Conservation (phyloP, 768 basidiomycete genomes). For the Pleurotus tuber-regium region DNA sequence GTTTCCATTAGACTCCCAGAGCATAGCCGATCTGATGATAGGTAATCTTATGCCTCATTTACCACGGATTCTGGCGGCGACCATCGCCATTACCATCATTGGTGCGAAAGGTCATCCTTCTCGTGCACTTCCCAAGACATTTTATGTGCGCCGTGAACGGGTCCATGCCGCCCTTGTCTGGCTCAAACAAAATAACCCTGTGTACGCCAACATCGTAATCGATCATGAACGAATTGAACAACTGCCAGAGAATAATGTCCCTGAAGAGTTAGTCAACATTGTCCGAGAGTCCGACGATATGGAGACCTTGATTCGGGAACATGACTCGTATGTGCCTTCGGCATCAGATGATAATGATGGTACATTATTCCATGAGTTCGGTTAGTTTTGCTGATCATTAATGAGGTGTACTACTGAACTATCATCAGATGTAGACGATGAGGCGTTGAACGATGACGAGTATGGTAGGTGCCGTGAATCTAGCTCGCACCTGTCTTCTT, state of each 20-base stretch:
- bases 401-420: not conserved
- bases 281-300: not conserved
- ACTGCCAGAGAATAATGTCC: not conserved
- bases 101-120: not conserved
- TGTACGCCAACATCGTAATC: not conserved
- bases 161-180: not conserved
- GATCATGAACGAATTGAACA: not conserved
- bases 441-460: no score
- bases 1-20: conserved; percentile 14
- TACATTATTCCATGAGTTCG: not conserved
- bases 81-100: not conserved
- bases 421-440: no score
- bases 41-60: conserved; percentile 20
- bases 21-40: conserved; percentile 16
- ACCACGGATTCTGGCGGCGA: not conserved
- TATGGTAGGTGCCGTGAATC: no score
- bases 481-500: no score
- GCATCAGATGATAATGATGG: not conserved
- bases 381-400: not conserved
- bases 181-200: not conserved
- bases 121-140: not conserved
- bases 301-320: not conserved
- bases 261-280: not conserved
- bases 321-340: not conserved
- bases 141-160: not conserved